Evolutionary conservation across 352 stramenopile species (phyloP).

Genomic region (Phytophthora multivora): DNA sequence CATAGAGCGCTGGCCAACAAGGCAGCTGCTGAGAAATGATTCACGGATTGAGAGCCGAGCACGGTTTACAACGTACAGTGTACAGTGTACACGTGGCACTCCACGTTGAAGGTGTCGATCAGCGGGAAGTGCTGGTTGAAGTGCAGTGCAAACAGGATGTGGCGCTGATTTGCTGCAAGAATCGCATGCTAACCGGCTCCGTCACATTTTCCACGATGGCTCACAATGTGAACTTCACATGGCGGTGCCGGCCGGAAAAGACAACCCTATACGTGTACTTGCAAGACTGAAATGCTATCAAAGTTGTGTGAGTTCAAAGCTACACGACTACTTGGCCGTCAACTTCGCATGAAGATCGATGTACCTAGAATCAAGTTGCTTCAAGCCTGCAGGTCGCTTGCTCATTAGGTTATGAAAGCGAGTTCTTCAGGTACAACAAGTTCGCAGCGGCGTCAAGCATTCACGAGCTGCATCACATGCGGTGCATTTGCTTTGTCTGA

Average conservation of each 20-base stretch:
- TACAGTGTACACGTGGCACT: constrained; percentile 5
- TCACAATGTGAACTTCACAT: not conserved
- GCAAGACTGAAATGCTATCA: not conserved
- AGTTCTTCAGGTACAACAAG: no score
- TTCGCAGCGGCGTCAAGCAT: no score
- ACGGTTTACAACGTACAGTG: not conserved
- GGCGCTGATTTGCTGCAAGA: constrained; percentile 13
- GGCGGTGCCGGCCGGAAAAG: no score
- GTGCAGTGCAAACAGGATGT: constrained; percentile 26
- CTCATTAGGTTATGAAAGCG: no score
- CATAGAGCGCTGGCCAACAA: constrained; percentile 3
- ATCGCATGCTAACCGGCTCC: constrained; percentile 32
- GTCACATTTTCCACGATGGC: constrained; percentile 23
- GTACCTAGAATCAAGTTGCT: not conserved
- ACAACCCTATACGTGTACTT: no score
- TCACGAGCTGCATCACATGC: not conserved
- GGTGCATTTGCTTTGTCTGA: not conserved
- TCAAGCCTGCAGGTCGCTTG: no score
- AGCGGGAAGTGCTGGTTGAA: constrained; percentile 29
- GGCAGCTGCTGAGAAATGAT: constrained; percentile 23
- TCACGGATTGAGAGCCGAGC: not conserved
- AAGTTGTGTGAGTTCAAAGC: constrained; percentile 6
- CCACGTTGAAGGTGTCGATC: constrained; percentile 24
- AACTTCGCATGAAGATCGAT: not conserved
- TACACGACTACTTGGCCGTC: not conserved